Evolutionary conservation across 345 rosid species (phyloP), one percentile per base, ranked within the genome.

Genomic region (Linum tenue): DNA sequence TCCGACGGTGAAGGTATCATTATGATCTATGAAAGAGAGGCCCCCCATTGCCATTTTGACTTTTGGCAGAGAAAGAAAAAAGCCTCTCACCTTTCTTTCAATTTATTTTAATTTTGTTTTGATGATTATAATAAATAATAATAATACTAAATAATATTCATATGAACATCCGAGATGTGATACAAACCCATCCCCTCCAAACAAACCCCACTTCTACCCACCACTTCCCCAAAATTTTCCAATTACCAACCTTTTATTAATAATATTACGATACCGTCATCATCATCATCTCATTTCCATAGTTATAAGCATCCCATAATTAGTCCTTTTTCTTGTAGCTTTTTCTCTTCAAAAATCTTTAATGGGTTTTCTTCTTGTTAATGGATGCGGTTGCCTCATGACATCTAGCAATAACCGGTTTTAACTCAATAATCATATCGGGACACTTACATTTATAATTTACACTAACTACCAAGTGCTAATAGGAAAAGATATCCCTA

Each of bases 1-100:
- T 48, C 39, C 70, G 75, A 80, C 77, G 84, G 85, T 85, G 94
- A 85, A 78, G 78, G 72, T 83, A 85, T 86, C 84, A 88, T 86
- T 73, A 82, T 78, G 82, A 86, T 84, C 74, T 83, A 79, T 81
- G 78, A 67, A 71, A 79, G 77, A 76, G 87, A 78, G 37, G 39
- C 60, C 35, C 14, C 53, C 53, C 31, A 22, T 22, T 5, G 14
- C 9, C 53, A 48, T 76, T 84, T 85, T 85, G 85, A 89, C 85
- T 69, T 84, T 89, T 80, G 71, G 37, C 73, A 68, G 67, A 15
- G 67, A 48, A 3, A 67, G 3, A 35, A 36, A 73, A 86, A 84
- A 83, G 89, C 67, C 67, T 56, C 72, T 79, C n/a, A 69, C 77
- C 90, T 82, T 84, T 80, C 73, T 55, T 15, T 50, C 37, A 40